Evolutionary conservation across 2,329 filamentous ascomycete species (phyloP), one percentile per base, ranked within the genome.

Genomic region (Fonsecaea erecta): DNA sequence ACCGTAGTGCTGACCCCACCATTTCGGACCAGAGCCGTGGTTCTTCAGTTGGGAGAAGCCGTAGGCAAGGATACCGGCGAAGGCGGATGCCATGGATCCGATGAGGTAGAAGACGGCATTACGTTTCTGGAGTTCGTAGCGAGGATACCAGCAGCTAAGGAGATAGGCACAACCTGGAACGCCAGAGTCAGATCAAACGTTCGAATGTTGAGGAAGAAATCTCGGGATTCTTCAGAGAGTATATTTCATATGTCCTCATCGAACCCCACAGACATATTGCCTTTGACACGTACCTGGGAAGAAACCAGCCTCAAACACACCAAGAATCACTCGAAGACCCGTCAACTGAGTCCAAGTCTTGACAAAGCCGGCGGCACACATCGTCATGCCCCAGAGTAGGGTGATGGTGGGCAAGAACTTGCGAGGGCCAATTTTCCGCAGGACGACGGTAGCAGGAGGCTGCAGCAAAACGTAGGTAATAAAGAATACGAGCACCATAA

Each of bases 401-500:
- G 48, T 53, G 51, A 61, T 61, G 48, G 48, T 54, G 21, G 58
- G 48, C 12, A 61, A 35, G 18, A 61, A 61, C 24, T 16, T 61
- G 6, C 73, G 72, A 1, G 76, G 75, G 0, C 90, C 90, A 57
- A 92, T 72, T 72, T 86, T 86, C 37, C 90, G 87, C 56, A 90
- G 83, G 35, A 91, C 76, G 48, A 92, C 78, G 0, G 90, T 92
- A 1, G 89, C 89, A 0, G 88, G 88, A 0, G 89, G 86, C 73
- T 93, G 89, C 67, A 91, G 89, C 57, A 90, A 59, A 66, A 89
- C 84, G 75, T 92, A 93, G 0, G 88, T 85, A 70, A 90, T 82
- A 80, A 92, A 92, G 80, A 92, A 92, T 72, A 91, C 82, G 37
- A 92, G 80, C 2, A 89, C 89, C 63, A 89, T 83, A 71, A 92